Base-by-base conservation (phyloP, 2,329 filamentous ascomycete species). In the Hirsutella rhossiliensis region DNA sequence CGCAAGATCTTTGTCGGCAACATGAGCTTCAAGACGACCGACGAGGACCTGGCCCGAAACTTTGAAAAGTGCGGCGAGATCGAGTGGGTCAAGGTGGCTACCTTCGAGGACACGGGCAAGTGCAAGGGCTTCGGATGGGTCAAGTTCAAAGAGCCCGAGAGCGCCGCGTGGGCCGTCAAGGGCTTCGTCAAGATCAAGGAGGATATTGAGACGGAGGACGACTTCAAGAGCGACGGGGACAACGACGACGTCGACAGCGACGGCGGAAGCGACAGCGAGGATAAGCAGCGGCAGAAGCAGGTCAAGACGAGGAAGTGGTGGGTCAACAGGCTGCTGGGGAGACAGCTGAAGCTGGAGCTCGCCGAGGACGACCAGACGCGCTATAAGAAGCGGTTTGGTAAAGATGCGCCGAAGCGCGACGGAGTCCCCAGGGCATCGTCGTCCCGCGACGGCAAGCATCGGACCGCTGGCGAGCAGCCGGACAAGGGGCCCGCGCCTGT, bases 71-170 rank as follows among this genome's bases (percentile, higher is more conserved):
- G 90, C 59, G 92, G 92, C 42, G 73, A 82, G 49, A 78, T 97
- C 48, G 78, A 82, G 43, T 85, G 85, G 67, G 76, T 87, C 50
- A 90, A 94, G 65, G 71, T 97, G 52, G 92, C 92, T 3, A 95
- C 89, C 1, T 98, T 98, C 59, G 87, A 97, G 63, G 94, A 98
- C 62, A 83, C 83, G 18, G 92, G 92, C 38, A 98, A 97, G 68
- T 98, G 92, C 71, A 97, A 97, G 68, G 94, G 92, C 17, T 98
- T 84, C 65, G 92, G 83, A 6, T 98, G 92, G 89, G 80, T 98
- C 48, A 86, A 86, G 48, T 98, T 97, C 64, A 81, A 82, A 58
- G 80, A 88, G 42, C 59, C 89, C 11, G 80, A 85, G 45, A 76
- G 83, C 0, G 87, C 87, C 0, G 77, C 81, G 41, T 65, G 64